A percentile compares a stretch with the other conserved stretches of the same genome.
Conservation (phyloP, 2,329 filamentous ascomycete species). For the Coniochaeta sp. region DNA sequence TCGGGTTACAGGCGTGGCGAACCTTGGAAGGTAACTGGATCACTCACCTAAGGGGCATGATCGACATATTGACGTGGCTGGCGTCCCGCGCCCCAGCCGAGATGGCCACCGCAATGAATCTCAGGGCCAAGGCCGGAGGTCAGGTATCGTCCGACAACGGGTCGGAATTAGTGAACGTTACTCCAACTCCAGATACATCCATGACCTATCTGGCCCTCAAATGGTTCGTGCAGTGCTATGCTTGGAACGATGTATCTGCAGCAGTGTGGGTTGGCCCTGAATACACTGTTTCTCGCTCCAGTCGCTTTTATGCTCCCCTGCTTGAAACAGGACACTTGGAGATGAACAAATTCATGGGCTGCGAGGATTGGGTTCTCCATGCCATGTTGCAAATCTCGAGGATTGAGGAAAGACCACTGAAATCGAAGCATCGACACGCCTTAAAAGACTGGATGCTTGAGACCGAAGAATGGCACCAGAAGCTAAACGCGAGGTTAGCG, state of each 20-base stretch:
- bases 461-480: neutral
- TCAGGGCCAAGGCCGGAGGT: neutral
- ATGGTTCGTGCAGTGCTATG: neutral
- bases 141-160: neutral
- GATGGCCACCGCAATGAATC: neutral
- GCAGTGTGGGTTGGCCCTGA: neutral
- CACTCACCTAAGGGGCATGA: neutral
- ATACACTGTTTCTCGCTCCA: neutral
- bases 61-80: neutral
- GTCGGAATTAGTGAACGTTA: neutral
- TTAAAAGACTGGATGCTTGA: neutral
- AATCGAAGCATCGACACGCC: neutral
- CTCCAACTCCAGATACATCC: neutral
- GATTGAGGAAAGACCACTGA: neutral
- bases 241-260: neutral
- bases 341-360: constrained; percentile 1
- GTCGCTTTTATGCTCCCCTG: neutral
- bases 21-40: neutral
- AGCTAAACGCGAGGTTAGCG: neutral
- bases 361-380: neutral
- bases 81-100: neutral
- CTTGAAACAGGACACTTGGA: neutral
- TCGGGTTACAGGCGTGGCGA: neutral
- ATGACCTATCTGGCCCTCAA: neutral
- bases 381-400: neutral